Evolutionary conservation across 2,329 filamentous ascomycete genomes (phyloP).

Genomic region (Xylariomycetidae sp.): DNA sequence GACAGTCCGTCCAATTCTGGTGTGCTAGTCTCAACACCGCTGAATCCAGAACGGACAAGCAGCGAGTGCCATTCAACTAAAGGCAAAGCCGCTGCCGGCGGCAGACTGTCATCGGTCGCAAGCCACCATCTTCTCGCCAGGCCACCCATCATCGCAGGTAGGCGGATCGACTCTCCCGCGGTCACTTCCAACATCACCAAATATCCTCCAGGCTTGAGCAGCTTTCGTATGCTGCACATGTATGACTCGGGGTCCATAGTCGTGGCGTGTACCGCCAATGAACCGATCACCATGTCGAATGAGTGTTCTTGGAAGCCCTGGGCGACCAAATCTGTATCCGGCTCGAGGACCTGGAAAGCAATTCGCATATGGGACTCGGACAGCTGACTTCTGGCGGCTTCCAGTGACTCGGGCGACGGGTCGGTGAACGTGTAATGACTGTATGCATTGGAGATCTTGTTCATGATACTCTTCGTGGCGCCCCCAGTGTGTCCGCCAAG

Average conservation of each 20-base stretch:
- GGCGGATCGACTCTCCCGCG: not conserved
- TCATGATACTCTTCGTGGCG: conserved; percentile 1
- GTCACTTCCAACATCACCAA: conserved; percentile 4
- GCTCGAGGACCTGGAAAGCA: conserved; percentile 4
- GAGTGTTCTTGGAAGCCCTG: conserved; percentile 12
- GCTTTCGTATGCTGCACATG: conserved; percentile 10
- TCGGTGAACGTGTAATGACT: conserved; percentile 7
- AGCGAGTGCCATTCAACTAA: too few relatives aligned
- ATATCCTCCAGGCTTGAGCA: conserved; percentile 15
- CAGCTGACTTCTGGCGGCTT: not conserved
- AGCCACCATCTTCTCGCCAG: conserved; percentile 36
- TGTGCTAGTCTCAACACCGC: too few relatives aligned
- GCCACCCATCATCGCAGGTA: conserved; percentile 25
- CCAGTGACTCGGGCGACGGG: conserved; percentile 3
- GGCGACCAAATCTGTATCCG: not conserved
- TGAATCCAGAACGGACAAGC: too few relatives aligned
- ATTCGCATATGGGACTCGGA: not conserved
- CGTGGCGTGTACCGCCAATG: conserved; percentile 16
- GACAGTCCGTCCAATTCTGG: too few relatives aligned
- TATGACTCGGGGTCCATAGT: conserved; percentile 8
- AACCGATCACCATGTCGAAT: conserved; percentile 18
- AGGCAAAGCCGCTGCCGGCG: too few relatives aligned
- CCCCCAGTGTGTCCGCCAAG: conserved; percentile 13
- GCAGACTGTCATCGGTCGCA: conserved; percentile 21
- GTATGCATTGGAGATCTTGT: not conserved